Percentiles rank a stretch among this genome's conserved stretches.
Evolutionary conservation across 2,329 filamentous ascomycete species (phyloP).

Genomic region (Cercospora sojina): DNA sequence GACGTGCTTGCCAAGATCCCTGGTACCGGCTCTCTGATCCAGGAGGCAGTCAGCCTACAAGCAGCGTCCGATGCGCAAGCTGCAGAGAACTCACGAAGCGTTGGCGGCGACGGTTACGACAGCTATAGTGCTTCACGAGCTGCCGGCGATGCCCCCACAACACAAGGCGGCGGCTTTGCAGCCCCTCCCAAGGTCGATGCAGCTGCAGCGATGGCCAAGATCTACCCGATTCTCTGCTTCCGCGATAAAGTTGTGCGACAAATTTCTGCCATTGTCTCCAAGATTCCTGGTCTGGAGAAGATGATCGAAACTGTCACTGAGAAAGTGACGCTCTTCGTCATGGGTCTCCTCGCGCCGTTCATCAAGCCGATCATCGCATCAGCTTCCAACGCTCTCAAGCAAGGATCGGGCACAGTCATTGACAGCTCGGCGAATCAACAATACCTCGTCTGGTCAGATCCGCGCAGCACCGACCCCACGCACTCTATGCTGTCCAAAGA

Average conservation of each 20-base stretch:
- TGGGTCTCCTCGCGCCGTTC: constrained; percentile 88
- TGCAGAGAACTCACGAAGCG: constrained; percentile 18
- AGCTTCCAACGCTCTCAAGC: constrained; percentile 80
- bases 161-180: constrained; percentile 42
- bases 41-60: constrained; percentile 50
- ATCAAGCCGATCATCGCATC: constrained; percentile 86
- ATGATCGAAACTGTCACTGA: constrained; percentile 94
- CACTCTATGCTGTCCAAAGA: constrained; percentile 55
- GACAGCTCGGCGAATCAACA: constrained; percentile 53
- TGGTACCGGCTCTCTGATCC: constrained; percentile 48
- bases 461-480: constrained; percentile 50
- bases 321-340: constrained; percentile 84
- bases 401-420: constrained; percentile 72
- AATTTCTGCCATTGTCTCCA: constrained; percentile 81
- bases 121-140: constrained; percentile 25
- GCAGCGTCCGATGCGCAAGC: constrained; percentile 45
- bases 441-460: constrained; percentile 52
- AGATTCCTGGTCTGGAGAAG: constrained; percentile 84
- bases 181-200: constrained; percentile 28
- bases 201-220: constrained; percentile 54
- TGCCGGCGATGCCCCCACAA: constrained; percentile 20
- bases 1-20: constrained; percentile 75
- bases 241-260: constrained; percentile 88
- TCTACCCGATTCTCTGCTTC: constrained; percentile 93
- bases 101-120: constrained; percentile 24